Conservation (phyloP, 306 rosid genomes). For the Vicia faba region DNA sequence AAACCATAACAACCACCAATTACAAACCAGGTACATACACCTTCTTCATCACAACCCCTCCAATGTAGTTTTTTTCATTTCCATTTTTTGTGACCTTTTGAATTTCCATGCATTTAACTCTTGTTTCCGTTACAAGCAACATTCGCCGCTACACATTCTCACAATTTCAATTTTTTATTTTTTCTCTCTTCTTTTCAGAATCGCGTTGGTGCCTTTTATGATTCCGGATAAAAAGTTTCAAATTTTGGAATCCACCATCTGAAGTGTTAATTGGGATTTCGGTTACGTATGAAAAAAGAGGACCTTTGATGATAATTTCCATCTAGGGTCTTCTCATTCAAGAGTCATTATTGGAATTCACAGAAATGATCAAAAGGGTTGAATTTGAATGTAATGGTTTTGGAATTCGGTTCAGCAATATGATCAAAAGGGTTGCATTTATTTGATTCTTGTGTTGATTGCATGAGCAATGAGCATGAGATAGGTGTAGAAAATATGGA, state of each 20-base stretch:
- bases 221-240: constrained; percentile 36
- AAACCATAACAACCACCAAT: not conserved
- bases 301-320: constrained; percentile 34
- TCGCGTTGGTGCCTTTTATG: constrained; percentile 42
- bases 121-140: constrained; percentile 55
- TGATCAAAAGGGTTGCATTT: constrained; percentile 6
- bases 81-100: not conserved
- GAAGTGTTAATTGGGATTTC: constrained; percentile 11
- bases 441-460: constrained; percentile 16
- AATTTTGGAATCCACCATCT: constrained; percentile 36
- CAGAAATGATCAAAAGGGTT: constrained; percentile 35
- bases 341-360: constrained; percentile 36
- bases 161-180: constrained; percentile 37
- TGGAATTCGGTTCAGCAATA: constrained; percentile 22
- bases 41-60: not conserved
- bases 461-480: constrained; percentile 46
- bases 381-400: not conserved
- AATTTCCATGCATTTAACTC: constrained; percentile 39
- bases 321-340: constrained; percentile 36
- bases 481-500: constrained; percentile 51
- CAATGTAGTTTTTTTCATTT: not conserved
- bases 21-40: not conserved
- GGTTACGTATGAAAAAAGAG: constrained; percentile 37
- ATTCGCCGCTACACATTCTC: constrained; percentile 20
- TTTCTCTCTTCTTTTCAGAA: constrained; percentile 37